Evolutionary conservation across 2,329 filamentous ascomycete species (phyloP).

Genomic region (Nectriaceae sp.): DNA sequence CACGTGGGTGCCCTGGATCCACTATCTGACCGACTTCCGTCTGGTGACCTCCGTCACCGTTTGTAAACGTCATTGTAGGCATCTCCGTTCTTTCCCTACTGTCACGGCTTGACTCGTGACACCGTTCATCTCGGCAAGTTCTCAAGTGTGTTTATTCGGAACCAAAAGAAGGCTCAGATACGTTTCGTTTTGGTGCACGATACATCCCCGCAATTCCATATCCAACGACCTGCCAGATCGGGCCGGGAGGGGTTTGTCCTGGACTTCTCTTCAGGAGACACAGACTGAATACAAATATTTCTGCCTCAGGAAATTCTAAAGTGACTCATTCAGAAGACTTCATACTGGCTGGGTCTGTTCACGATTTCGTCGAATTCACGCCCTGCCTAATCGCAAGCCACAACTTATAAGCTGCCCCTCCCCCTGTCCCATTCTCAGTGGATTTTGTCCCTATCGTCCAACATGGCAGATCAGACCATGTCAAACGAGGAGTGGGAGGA

Average conservation of each 20-base stretch:
- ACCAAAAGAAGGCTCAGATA: too few relatives aligned
- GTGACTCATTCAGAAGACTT: background rate
- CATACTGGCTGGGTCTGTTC: background rate
- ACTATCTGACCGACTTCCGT: background rate
- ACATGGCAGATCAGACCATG: slow-evolving; percentile 38
- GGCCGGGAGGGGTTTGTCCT: background rate
- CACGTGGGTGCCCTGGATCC: slow-evolving; percentile 17
- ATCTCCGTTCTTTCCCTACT: slow-evolving; percentile 12
- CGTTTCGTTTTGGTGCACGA: too few relatives aligned
- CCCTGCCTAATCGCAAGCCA: background rate
- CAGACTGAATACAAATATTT: background rate
- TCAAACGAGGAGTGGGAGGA: slow-evolving; percentile 62
- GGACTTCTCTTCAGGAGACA: background rate
- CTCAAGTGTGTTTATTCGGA: too few relatives aligned
- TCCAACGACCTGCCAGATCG: background rate
- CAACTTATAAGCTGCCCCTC: background rate
- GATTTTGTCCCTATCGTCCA: slow-evolving; percentile 4
- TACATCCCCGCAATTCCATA: background rate
- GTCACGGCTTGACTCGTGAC: too few relatives aligned
- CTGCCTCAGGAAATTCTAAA: background rate
- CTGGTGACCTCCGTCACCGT: background rate
- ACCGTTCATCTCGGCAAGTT: too few relatives aligned
- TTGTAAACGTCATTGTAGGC: background rate
- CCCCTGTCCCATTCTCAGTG: background rate
- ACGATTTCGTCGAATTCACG: background rate